Evolutionary conservation across 129 eudicot genomes (phyloP).

Genomic region (Artemisia argyi): DNA sequence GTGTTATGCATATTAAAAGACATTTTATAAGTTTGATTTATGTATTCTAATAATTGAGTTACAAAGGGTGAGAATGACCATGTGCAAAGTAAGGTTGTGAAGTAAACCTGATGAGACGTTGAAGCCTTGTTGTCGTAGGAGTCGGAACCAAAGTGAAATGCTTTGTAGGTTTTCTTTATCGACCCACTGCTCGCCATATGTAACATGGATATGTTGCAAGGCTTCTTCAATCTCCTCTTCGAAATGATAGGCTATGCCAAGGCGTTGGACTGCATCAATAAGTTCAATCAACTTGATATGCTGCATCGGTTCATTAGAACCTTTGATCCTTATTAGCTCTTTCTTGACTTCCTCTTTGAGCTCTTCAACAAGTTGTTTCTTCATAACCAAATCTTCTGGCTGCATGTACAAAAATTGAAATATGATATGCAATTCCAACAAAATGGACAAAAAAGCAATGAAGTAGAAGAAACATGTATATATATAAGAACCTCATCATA

Average conservation of each 20-base stretch:
- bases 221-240: slow-evolving; percentile 8
- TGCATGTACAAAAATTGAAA: neutral
- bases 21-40: neutral
- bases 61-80: neutral
- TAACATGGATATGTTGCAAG: neutral
- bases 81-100: neutral
- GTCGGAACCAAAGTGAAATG: slow-evolving; percentile 7
- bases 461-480: neutral
- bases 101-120: neutral
- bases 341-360: neutral
- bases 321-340: neutral
- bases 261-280: slow-evolving; percentile 6
- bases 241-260: slow-evolving; percentile 17
- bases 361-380: slow-evolving; percentile 1
- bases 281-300: neutral
- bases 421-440: too few relatives aligned
- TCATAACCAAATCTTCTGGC: neutral
- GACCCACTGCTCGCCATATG: slow-evolving; percentile 1
- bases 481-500: neutral
- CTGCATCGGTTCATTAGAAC: neutral
- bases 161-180: neutral
- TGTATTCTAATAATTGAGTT: neutral
- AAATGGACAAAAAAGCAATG: too few relatives aligned
- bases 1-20: neutral
- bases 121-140: slow-evolving; percentile 16